Base-by-base conservation (phyloP, 2,329 filamentous ascomycete species). In the Diaporthe caulivora region DNA sequence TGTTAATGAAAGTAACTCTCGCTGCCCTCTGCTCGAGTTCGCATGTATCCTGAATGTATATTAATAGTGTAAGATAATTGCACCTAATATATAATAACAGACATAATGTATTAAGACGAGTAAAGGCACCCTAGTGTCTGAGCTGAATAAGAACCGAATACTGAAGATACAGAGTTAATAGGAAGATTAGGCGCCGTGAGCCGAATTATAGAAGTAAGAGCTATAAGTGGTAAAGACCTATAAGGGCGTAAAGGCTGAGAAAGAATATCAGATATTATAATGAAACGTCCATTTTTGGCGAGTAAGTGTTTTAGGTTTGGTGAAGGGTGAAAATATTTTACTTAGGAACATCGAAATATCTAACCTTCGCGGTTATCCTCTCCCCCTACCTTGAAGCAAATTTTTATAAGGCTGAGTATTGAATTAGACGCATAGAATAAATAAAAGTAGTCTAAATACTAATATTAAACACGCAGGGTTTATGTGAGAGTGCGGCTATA, bases 381-480 rank as follows among this genome's bases (percentile, higher is more conserved):
- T 51, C 47, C 47, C 13, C 13, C n/a, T 47, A 47, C 44, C 44
- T 47, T n/a, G 17, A 47, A 51, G 21, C n/a, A 26, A 11, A 51
- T 24, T 51, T 24, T 51, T 10, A 51, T 26, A 26, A 51, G n/a
- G n/a, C 47, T 51, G 3, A 51, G 47, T 51, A 9, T 51, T 24
- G n/a, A 47, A 47, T n/a, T 51, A 51, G 8, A n/a, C n/a, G 8
- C 6, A 51, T n/a, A n/a, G 21, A 51, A 24, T 51, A 51, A 51
- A 51, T 26, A 51, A 51, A 24, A 51, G 47, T n/a, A 51, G 47
- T 51, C n/a, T 51, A 51, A 51, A 51, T 51, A 51, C n/a, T 51
- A 51, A 51, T n/a, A 51, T 51, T 51, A 51, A 51, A 51, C n/a
- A 13, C n/a, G 9, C 10, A 24, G 47, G 47, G n/a, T 51, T 26